Evolutionary conservation across 441 rosid species (phyloP), one percentile per base, ranked within the genome.

Genomic region (Biscutella laevigata): DNA sequence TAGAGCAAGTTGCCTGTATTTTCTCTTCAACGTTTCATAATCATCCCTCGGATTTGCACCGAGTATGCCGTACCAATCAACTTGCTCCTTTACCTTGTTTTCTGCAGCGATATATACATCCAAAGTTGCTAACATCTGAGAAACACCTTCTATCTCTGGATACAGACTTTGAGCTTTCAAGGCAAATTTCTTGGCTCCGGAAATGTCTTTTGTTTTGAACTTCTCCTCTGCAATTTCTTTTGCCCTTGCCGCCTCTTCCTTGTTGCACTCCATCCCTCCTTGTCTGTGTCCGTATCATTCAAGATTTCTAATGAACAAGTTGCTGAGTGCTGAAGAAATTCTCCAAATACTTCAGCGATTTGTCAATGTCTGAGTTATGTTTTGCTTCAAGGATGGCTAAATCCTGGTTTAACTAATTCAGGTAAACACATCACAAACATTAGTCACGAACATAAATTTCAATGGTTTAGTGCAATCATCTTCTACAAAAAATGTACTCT

Each of bases 241-340:
- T 3, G 89, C 89, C 64, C 86, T 75, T 13, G 39, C 63, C 9
- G 83, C 89, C 62, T 82, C 89, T 48, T 82, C 86, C 57, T 71
- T 77, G 64, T 82, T 79, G 71, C 86, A 79, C 47, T 79, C 89
- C 86, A 79, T 82, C 37, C 49, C 51, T 40, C 47, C 0, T n/a
- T n/a, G n/a, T n/a, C n/a, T n/a, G n/a, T n/a, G n/a, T n/a, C n/a
- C n/a, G n/a, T n/a, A n/a, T n/a, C n/a, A n/a, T n/a, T n/a, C n/a
- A n/a, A n/a, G n/a, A n/a, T n/a, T n/a, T n/a, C n/a, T n/a, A n/a
- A n/a, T n/a, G n/a, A n/a, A n/a, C n/a, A n/a, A n/a, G n/a, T n/a
- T n/a, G n/a, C n/a, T n/a, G n/a, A n/a, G n/a, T n/a, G n/a, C n/a
- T n/a, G n/a, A n/a, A n/a, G n/a, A n/a, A n/a, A n/a, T n/a, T n/a